These are phyloP conservation scores for Persicaria maculosa DNA, from an alignment of 148 eudicot species.

Conservation along the genomic window DNA sequence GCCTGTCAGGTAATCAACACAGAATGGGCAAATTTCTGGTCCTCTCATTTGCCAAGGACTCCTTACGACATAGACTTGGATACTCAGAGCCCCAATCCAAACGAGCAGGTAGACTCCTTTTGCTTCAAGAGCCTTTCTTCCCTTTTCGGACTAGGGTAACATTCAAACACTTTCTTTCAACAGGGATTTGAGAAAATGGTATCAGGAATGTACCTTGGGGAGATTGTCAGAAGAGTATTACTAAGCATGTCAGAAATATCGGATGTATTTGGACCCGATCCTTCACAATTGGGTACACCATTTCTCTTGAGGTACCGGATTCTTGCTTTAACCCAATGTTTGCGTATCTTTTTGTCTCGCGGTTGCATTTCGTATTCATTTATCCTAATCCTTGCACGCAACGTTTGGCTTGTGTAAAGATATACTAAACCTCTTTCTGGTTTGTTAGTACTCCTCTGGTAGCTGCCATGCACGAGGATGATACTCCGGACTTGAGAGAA, in stretches of 20 bases:
- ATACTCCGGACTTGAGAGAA: conserved; percentile 55
- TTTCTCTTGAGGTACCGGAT: conserved; percentile 60
- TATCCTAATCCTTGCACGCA: too few relatives aligned
- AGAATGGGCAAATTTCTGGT: conserved; percentile 99
- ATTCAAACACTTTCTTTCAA: background rate
- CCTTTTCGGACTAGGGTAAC: background rate
- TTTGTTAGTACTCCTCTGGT: conserved; percentile 54
- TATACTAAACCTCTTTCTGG: background rate
- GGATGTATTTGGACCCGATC: conserved; percentile 58
- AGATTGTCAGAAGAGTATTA: conserved; percentile 77
- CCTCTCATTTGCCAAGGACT: conserved; percentile 91
- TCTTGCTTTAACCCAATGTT: background rate
- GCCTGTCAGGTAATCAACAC: conserved; percentile 68
- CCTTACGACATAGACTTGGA: conserved; percentile 73
- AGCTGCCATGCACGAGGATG: conserved; percentile 77
- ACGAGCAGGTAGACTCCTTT: conserved; percentile 54
- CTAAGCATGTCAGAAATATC: conserved; percentile 66
- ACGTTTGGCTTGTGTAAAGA: background rate
- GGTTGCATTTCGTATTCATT: background rate
- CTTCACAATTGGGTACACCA: conserved; percentile 38
- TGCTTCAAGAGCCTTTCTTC: background rate
- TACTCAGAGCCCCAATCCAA: conserved; percentile 76
- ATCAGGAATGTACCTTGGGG: conserved; percentile 96
- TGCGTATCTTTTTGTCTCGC: background rate
- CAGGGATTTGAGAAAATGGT: conserved; percentile 98